Base-by-base conservation (phyloP, 78 protist species). In the Guillardia theta region DNA sequence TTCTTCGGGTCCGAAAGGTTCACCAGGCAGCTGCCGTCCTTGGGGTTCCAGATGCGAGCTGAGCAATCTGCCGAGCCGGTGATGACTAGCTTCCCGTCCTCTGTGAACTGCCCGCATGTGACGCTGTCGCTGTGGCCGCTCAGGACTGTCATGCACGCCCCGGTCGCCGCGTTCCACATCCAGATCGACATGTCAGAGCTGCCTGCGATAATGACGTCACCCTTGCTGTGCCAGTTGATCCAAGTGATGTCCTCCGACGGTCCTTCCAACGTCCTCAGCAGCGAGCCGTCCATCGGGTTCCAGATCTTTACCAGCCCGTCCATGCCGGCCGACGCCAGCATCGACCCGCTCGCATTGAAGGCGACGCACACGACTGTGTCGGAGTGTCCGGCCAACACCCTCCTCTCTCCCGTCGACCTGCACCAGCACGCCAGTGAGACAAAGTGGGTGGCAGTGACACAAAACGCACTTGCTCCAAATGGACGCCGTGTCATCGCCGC, bases 91-190 rank as follows among this genome's bases (percentile, higher is more conserved):
- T 70, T 70, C 83, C 83, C 83, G 41, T 70, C 83, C 36, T 4
- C 45, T 12, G 9, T 70, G 41, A 70, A 70, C 83, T 33, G n/a
- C n/a, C 83, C 83, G 83, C 83, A 70, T 43, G 83, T 70, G n/a
- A 70, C 83, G 1, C 46, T 1, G n/a, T 24, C 83, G 83, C 83
- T 70, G 83, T 18, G 83, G 8, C 83, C 83, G 83, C 83, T 70
- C 41, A 70, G 41, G 36, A 70, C 83, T 18, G 83, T 10, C 83
- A 70, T 70, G 41, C 83, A 70, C 46, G 9, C 41, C 10, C 83
- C 83, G 1, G 83, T 33, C 83, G 36, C 83, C 45, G 83, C 83
- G 22, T 70, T 70, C 83, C 83, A 70, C 83, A 70, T 70, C 83
- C 83, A 70, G 41, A 70, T 33, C 45, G 83, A 70, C 45, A 33